A percentile compares a stretch with the other conserved stretches of the same genome.
These are phyloP conservation scores for Aspergillus quadrilineatus DNA, from an alignment of 2,329 filamentous ascomycete genomes.

Conservation along the genomic window DNA sequence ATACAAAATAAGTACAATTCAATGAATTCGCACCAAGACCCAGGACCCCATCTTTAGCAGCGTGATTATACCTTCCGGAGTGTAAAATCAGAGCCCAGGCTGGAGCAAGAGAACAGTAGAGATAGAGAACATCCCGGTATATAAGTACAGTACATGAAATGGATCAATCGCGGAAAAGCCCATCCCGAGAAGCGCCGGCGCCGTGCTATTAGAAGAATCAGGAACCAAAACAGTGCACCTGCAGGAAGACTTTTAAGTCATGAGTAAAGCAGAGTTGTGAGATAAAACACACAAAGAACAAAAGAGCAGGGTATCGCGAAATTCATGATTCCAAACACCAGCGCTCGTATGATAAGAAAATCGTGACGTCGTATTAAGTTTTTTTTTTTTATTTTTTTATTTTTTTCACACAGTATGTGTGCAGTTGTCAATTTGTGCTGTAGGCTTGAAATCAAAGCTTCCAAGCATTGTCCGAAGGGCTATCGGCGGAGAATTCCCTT, in stretches of 20 bases:
- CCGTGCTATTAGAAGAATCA: not conserved
- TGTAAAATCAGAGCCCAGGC: not conserved
- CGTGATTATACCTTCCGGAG: not conserved
- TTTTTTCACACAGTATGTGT: not conserved
- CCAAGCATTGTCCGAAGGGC: slow-evolving; percentile 35
- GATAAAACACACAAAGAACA: not conserved
- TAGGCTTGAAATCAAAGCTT: slow-evolving; percentile 30
- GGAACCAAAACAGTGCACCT: not conserved
- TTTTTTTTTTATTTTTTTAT: not conserved
- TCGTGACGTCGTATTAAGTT: slow-evolving; percentile 12
- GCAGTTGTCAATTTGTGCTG: not conserved
- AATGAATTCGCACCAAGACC: not conserved
- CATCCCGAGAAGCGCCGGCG: not conserved
- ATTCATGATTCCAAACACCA: slow-evolving; percentile 26
- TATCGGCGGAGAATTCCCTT: slow-evolving; percentile 38
- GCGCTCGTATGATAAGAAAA: slow-evolving; percentile 16
- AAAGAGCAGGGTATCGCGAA: slow-evolving; percentile 33
- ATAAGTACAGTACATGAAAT: slow-evolving; percentile 7
- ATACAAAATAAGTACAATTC: not conserved
- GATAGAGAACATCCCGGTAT: slow-evolving; percentile 3
- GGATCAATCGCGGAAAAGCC: not conserved
- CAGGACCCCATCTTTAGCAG: not conserved
- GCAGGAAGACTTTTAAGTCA: not conserved
- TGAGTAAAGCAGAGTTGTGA: not conserved
- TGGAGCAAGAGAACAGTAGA: not conserved